Percentiles rank a stretch among this genome's conserved stretches.
Conservation (phyloP, 2,329 filamentous ascomycete genomes). For the Curvularia sp. region DNA sequence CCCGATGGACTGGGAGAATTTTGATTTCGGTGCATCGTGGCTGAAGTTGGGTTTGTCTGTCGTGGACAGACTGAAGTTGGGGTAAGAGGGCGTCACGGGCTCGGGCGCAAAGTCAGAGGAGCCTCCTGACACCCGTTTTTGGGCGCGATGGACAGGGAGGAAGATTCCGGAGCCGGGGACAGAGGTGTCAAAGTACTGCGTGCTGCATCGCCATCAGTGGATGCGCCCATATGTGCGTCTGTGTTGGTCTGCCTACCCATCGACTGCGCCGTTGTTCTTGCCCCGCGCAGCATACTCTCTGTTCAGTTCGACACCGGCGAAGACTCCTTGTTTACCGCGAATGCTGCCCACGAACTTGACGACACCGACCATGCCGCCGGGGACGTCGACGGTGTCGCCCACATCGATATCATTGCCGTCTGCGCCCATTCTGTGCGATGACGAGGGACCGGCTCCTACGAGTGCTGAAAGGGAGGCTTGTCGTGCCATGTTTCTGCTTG, state of each 20-base stretch:
- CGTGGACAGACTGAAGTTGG: conserved; percentile 63
- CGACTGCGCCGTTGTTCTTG: conserved; percentile 96
- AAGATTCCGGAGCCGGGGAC: conserved; percentile 89
- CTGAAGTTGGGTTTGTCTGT: conserved; percentile 54
- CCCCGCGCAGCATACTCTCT: conserved; percentile 80
- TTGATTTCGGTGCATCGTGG: conserved; percentile 69
- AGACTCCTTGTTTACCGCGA: conserved; percentile 85
- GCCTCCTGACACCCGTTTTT: conserved; percentile 68
- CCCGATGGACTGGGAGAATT: conserved; percentile 89
- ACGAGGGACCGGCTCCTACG: conserved; percentile 58
- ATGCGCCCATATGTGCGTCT: conserved; percentile 3
- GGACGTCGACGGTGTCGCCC: conserved; percentile 88
- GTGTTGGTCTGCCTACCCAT: conserved; percentile 69
- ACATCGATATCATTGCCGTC: conserved; percentile 67
- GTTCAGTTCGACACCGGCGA: conserved; percentile 90
- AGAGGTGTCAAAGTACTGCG: conserved; percentile 80
- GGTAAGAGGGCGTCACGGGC: conserved; percentile 70
- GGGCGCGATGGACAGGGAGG: conserved; percentile 81
- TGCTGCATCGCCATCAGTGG: conserved; percentile 45
- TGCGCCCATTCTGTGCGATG: conserved; percentile 53
- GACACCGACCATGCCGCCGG: conserved; percentile 88
- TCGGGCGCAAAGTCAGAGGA: conserved; percentile 67
- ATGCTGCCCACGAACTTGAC: conserved; percentile 90
- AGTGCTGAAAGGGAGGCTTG: conserved; percentile 76
- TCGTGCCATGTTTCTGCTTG: conserved; percentile 62